Evolutionary conservation across 2,329 filamentous ascomycete genomes (phyloP), one percentile per base, ranked within the genome.

Genomic region (Meredithiella fracta): DNA sequence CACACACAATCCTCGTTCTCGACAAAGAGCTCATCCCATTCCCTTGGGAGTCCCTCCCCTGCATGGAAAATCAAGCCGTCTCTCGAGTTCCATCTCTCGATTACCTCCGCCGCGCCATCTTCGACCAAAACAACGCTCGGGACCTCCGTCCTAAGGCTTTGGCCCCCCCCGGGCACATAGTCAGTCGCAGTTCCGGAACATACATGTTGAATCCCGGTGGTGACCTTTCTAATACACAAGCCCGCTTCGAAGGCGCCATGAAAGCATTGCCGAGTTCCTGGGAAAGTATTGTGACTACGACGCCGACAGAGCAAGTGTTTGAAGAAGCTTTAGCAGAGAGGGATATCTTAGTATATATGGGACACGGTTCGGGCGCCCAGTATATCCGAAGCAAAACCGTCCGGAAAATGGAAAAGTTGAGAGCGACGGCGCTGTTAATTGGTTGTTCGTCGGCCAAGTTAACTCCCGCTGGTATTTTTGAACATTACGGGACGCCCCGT

Each of bases 11-110:
- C 54, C 74, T 98, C 2, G 82, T 98, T 5, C 74, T 98, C 4
- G 92, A 98, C 68, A 96, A 95, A 67, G 78, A 85, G 1, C 75
- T 98, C 1, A 92, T 97, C 64, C 75, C 80, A 1, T 94, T 98
- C 64, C 92, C 92, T 0, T 98, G 94, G 92, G 92, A 98, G 65
- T 95, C 88, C 0, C 71, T 98, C 38, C 88, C 90, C 0, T 96
- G 88, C 65, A 78, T 98, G 65, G 77, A 86, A 60, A 78, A 77
- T 1, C 73, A 83, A 3, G 84, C 91, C 0, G 83, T 96, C 37
- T 95, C 88, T 2, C 82, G 92, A 11, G 82, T 98, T 23, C 89
- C 91, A 5, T 96, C 89, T 0, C 75, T 98, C 40, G 83, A 83
- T 26, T 88, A 84, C 61, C 76, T 98, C 8, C 81, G 86, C 14